Evolutionary conservation across 1,284 basidiomycete species (phyloP).

Genomic region (Puccinia coronata): DNA sequence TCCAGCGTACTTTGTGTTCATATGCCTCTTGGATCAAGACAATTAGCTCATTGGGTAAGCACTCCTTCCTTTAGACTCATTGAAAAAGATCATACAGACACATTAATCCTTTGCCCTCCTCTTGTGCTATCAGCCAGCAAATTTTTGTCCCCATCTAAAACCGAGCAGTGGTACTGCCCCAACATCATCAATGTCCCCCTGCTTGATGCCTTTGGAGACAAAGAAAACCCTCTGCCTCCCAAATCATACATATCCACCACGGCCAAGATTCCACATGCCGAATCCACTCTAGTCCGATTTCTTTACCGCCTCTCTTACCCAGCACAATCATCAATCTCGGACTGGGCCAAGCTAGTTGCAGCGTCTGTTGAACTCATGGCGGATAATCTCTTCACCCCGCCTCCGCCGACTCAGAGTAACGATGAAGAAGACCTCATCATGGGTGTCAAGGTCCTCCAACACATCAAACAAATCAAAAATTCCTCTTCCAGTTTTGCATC

Average conservation of each 20-base stretch:
- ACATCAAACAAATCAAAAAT: not conserved
- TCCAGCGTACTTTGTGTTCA: too few species aligned
- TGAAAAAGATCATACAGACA: too few species aligned
- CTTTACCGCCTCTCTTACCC: too few species aligned
- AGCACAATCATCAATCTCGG: not conserved
- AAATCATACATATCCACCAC: not conserved
- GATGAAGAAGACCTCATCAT: not conserved
- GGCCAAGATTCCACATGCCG: not conserved
- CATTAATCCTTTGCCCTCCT: too few species aligned
- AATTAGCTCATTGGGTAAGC: too few species aligned
- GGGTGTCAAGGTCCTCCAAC: not conserved
- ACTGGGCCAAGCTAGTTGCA: not conserved
- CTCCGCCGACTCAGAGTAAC: not conserved
- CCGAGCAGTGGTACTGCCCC: constrained; percentile 1
- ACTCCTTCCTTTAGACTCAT: too few species aligned
- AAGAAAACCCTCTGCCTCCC: too few species aligned
- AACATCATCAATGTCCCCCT: not conserved
- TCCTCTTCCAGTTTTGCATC: not conserved
- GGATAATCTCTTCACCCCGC: not conserved
- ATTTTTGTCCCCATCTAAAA: not conserved
- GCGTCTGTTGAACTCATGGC: not conserved
- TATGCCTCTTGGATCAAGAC: too few species aligned
- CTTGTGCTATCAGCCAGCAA: not conserved
- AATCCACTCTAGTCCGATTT: not conserved
- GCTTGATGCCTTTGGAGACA: too few species aligned